Evolutionary conservation across 257 asterid genomes (phyloP).

Genomic region (Solanum neorickii): DNA sequence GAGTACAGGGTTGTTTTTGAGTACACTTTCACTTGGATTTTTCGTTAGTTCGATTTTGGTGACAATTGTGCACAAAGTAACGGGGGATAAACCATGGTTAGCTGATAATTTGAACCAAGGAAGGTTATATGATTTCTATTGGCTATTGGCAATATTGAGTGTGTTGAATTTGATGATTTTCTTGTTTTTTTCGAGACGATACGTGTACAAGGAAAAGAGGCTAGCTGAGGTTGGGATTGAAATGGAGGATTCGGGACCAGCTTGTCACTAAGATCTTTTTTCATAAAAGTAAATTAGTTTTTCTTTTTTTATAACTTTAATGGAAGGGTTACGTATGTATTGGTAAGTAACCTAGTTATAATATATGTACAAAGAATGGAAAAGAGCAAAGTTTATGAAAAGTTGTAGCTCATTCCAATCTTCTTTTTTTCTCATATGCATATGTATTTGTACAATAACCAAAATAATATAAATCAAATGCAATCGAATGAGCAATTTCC

Average conservation of each 20-base stretch:
- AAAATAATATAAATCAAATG: neutral
- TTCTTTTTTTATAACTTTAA: neutral
- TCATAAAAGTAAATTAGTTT: neutral
- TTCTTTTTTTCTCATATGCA: neutral
- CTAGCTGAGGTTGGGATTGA: slow-evolving; percentile 50
- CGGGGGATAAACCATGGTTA: slow-evolving; percentile 55
- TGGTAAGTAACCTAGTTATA: neutral
- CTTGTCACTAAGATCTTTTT: slow-evolving; percentile 19
- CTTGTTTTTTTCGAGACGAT: slow-evolving; percentile 37
- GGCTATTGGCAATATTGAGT: slow-evolving; percentile 56
- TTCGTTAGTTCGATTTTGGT: slow-evolving; percentile 65
- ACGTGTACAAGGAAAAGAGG: slow-evolving; percentile 84
- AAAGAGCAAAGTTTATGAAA: neutral
- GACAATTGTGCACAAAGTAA: slow-evolving; percentile 45
- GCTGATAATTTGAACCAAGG: slow-evolving; percentile 70
- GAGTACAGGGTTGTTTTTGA: slow-evolving; percentile 73
- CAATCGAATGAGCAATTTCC: neutral
- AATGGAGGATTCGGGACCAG: slow-evolving; percentile 39
- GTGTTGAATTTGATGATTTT: slow-evolving; percentile 35
- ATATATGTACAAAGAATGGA: neutral
- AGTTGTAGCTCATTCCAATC: neutral
- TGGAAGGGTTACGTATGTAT: neutral
- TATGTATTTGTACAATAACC: neutral
- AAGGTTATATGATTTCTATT: slow-evolving; percentile 58
- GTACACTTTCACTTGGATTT: slow-evolving; percentile 67